A percentile compares a stretch with the other conserved stretches of the same genome.
Evolutionary conservation across 305 asterid species (phyloP).

Genomic region (Coffea humblotiana): DNA sequence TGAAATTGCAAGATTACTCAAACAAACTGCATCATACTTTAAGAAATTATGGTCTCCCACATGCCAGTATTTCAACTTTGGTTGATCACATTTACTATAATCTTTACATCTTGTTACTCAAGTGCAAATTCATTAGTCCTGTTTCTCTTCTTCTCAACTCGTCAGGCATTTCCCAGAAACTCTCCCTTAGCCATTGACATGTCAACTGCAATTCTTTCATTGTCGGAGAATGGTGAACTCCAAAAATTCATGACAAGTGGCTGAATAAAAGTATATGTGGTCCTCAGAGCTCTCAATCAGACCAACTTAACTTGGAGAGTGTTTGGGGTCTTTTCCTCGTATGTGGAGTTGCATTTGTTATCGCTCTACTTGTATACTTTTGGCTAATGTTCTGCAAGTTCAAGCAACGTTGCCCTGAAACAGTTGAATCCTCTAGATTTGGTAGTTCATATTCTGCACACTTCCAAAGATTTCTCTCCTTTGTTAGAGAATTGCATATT

Average conservation of each 20-base stretch:
- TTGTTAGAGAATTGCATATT: constrained; percentile 7
- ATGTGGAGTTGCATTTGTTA: constrained; percentile 50
- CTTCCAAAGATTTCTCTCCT: constrained; percentile 53
- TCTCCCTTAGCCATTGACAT: constrained; percentile 77
- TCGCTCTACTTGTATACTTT: constrained; percentile 54
- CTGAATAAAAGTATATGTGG: constrained; percentile 41
- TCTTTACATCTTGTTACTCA: background rate
- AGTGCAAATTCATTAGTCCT: background rate
- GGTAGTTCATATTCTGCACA: constrained; percentile 31
- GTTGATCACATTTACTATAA: background rate
- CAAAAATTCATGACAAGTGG: constrained; percentile 62
- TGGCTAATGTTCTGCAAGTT: constrained; percentile 42
- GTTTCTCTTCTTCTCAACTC: background rate
- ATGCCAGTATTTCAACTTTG: background rate
- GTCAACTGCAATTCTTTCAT: constrained; percentile 62
- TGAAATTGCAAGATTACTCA: background rate
- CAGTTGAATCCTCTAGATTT: constrained; percentile 14
- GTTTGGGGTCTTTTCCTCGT: constrained; percentile 74
- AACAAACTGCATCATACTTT: background rate
- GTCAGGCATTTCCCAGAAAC: constrained; percentile 69
- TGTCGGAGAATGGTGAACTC: constrained; percentile 73
- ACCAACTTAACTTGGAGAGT: constrained; percentile 54
- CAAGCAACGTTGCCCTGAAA: constrained; percentile 36
- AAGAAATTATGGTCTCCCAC: background rate
- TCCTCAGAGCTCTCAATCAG: constrained; percentile 32